These are phyloP conservation scores for Ilyonectria robusta DNA, from an alignment of 2,329 filamentous ascomycete genomes.

Conservation along the genomic window DNA sequence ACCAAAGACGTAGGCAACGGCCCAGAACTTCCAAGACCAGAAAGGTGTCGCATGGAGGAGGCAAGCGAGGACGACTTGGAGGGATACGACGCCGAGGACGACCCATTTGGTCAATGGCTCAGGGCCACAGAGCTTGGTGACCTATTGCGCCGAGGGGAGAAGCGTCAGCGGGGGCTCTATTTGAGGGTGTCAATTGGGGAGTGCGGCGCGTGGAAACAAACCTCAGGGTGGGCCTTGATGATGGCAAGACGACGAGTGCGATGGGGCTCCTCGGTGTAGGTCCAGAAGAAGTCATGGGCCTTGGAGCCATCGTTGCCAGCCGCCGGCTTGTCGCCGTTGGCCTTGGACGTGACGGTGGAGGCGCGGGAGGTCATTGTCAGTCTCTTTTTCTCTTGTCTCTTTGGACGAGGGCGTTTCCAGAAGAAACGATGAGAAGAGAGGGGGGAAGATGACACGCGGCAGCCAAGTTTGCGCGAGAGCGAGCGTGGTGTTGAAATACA, in stretches of 20 bases:
- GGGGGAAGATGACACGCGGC: conserved; percentile 6
- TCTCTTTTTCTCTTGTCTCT: conserved; percentile 1
- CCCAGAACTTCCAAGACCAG: conserved; percentile 87
- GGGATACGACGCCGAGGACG: conserved; percentile 84
- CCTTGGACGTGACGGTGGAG: conserved; percentile 54
- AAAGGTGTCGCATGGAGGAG: conserved; percentile 83
- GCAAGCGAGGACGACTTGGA: conserved; percentile 85
- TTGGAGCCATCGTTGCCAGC: conserved; percentile 42
- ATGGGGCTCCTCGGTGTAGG: conserved; percentile 98
- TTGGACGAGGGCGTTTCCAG: not conserved
- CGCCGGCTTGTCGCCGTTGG: conserved; percentile 42
- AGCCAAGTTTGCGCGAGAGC: conserved; percentile 8
- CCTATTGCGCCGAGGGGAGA: conserved; percentile 62
- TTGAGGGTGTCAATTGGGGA: conserved; percentile 17
- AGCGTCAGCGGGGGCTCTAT: conserved; percentile 26
- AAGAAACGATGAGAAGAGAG: not conserved
- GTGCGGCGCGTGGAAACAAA: conserved; percentile 54
- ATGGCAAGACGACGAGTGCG: conserved; percentile 91
- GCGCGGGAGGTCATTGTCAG: conserved; percentile 49
- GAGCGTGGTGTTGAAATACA: conserved; percentile 18
- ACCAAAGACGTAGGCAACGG: conserved; percentile 90
- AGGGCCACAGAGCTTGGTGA: conserved; percentile 96
- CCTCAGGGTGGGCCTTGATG: conserved; percentile 98
- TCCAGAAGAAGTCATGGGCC: conserved; percentile 88
- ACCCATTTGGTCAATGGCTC: conserved; percentile 97